A percentile compares a stretch with the other conserved stretches of the same genome.
Evolutionary conservation across 257 asterid species (phyloP).

Genomic region (Striga asiatica): DNA sequence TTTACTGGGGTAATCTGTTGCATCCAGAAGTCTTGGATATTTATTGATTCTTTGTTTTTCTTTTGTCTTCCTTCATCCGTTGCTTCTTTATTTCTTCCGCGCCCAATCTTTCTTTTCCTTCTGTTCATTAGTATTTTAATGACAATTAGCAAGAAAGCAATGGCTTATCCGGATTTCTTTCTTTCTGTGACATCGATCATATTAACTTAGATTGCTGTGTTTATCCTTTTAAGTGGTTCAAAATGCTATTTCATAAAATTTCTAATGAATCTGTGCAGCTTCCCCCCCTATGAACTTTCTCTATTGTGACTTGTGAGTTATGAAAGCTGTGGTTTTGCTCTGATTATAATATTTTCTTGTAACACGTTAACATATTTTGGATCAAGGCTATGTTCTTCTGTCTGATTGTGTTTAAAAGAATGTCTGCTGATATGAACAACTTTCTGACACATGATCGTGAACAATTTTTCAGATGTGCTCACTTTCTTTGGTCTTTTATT

Average conservation of each 20-base stretch:
- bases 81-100: not conserved
- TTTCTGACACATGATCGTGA: not conserved
- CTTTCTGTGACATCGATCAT: not conserved
- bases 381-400: not conserved
- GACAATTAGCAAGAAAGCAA: not conserved
- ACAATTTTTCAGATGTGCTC: not conserved
- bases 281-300: not conserved
- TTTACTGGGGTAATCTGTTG: slow-evolving; percentile 69
- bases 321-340: not conserved
- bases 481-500: slow-evolving; percentile 1
- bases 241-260: not conserved
- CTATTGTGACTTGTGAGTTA: not conserved
- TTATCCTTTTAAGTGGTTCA: not conserved
- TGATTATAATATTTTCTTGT: not conserved
- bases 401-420: not conserved
- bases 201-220: not conserved
- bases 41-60: slow-evolving; percentile 10
- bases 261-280: not conserved
- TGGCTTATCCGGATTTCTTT: not conserved
- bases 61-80: not conserved
- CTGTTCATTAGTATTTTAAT: not conserved
- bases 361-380: not conserved
- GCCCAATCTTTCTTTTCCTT: not conserved
- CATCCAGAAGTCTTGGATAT: slow-evolving; percentile 8
- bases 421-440: not conserved